Percentiles rank a stretch among this genome's conserved stretches.
Evolutionary conservation across 805 yeast genomes (phyloP).

Genomic region (Osmozyma mogii): DNA sequence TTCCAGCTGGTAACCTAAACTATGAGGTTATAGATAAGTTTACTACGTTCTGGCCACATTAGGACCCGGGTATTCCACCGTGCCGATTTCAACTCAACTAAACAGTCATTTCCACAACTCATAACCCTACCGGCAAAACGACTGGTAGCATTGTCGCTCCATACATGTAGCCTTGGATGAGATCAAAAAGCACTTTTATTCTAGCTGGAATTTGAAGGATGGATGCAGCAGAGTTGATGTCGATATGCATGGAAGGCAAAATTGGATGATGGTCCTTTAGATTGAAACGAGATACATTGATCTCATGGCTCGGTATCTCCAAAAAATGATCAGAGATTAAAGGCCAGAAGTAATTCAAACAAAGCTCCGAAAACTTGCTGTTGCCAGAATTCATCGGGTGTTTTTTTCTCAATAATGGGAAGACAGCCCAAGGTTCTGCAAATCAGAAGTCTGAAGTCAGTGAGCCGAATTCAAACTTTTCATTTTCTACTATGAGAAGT

Average conservation of each 20-base stretch:
- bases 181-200: conserved; percentile 36
- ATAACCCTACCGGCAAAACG: conserved; percentile 54
- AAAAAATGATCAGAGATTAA: conserved; percentile 49
- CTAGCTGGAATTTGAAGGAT: conserved; percentile 46
- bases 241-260: conserved; percentile 48
- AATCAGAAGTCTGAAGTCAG: conserved; percentile 29
- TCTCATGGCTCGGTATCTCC: too few relatives aligned
- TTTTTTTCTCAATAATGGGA: conserved; percentile 48
- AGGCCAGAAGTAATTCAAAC: conserved; percentile 46
- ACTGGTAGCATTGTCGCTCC: conserved; percentile 50
- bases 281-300: too few relatives aligned
- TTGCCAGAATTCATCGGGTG: conserved; percentile 40
- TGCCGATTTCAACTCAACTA: too few relatives aligned
- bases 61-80: too few relatives aligned
- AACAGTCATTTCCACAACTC: conserved; percentile 42
- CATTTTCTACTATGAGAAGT: conserved; percentile 22
- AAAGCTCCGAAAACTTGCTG: conserved; percentile 40
- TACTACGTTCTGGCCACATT: too few relatives aligned
- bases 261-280: conserved; percentile 41
- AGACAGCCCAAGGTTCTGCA: conserved; percentile 46
- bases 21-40: too few relatives aligned
- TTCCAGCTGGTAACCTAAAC: too few relatives aligned
- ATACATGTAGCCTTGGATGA: conserved; percentile 32
- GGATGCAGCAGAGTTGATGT: conserved; percentile 48
- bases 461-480: conserved; percentile 34